These are phyloP conservation scores for Aspergillus awamori DNA, from an alignment of 2,329 filamentous ascomycete genomes.

Conservation along the genomic window DNA sequence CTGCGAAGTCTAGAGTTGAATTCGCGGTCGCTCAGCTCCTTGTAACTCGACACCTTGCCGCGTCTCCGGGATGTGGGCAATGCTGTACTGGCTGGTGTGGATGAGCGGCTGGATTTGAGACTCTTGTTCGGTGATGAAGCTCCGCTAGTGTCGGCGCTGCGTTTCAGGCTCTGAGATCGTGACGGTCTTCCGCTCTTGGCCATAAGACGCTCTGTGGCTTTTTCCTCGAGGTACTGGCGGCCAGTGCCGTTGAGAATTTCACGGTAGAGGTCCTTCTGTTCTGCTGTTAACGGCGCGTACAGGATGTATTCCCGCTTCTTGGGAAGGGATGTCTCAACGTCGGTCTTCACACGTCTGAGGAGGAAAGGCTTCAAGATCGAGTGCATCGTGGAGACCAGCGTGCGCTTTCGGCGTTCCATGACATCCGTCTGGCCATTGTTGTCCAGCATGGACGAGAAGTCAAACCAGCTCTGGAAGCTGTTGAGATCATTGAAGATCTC, in stretches of 20 bases:
- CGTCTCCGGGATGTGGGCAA: slow-evolving; percentile 50
- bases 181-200: slow-evolving; percentile 37
- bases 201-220: slow-evolving; percentile 54
- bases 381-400: slow-evolving; percentile 84
- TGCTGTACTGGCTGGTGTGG: slow-evolving; percentile 66
- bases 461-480: slow-evolving; percentile 94
- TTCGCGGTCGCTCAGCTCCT: slow-evolving; percentile 76
- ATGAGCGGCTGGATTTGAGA: slow-evolving; percentile 71
- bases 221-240: slow-evolving; percentile 52
- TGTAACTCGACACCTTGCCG: slow-evolving; percentile 60
- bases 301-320: slow-evolving; percentile 97
- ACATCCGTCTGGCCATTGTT: slow-evolving; percentile 78
- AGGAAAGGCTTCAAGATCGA: slow-evolving; percentile 90
- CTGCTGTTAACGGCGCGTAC: slow-evolving; percentile 86
- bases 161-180: slow-evolving; percentile 57
- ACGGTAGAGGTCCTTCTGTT: slow-evolving; percentile 89
- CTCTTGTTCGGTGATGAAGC: slow-evolving; percentile 66
- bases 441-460: slow-evolving; percentile 89
- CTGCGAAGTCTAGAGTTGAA: slow-evolving; percentile 72
- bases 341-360: slow-evolving; percentile 84
- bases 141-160: slow-evolving; percentile 54
- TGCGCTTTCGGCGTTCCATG: slow-evolving; percentile 74
- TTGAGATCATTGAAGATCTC: slow-evolving; percentile 92
- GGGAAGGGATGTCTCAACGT: slow-evolving; percentile 87
- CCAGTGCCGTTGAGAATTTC: slow-evolving; percentile 79